Evolutionary conservation across 495 filamentous ascomycete genomes (phyloP), one percentile per base, ranked within the genome.

Genomic region (Hypoxylon intermedium): DNA sequence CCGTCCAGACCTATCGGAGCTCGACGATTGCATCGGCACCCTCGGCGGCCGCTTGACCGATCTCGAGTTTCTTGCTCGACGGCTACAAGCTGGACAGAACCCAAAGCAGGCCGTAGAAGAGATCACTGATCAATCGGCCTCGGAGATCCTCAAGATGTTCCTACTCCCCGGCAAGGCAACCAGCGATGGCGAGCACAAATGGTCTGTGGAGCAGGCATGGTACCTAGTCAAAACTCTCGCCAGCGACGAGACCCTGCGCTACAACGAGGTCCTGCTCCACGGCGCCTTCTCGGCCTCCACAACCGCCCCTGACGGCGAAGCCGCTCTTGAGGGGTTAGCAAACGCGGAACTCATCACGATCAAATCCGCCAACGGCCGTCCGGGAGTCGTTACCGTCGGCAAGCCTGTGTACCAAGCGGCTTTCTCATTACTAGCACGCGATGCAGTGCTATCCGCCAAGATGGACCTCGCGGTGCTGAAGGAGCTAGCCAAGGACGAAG

Each of bases 61-160:
- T 67, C 87, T 98, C 19, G 93, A 97, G 65, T 92, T 92, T 64
- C 86, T 98, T 56, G 88, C 93, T 9, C 85, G 92, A 54, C 82
- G 94, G n/a, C 89, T 98, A 60, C 91, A 92, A 68, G 85, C 87
- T 11, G 95, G 95, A 16, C 93, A 98, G 75, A 89, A 81, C 0
- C 94, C 94, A 1, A 81, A 80, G 67, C 83, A 87, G 61, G 94
- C 94, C n/a, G 88, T 97, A 11, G 76, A 83, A 26, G 91, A 96
- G 60, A 98, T 98, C 49, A 89, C 94, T 36, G 86, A 91, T 28
- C 91, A 96, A 60, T 87, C 87, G 6, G 87, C 91, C 7, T 89
- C 88, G 2, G 95, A 98, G 70, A 93, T 98, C 40, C 69, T 97
- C 48, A 96, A 97, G 68, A 91, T 96, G 80, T 98, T 92, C 77